Conservation (phyloP, 805 yeast genomes). For the Scheffersomyces spartinae region DNA sequence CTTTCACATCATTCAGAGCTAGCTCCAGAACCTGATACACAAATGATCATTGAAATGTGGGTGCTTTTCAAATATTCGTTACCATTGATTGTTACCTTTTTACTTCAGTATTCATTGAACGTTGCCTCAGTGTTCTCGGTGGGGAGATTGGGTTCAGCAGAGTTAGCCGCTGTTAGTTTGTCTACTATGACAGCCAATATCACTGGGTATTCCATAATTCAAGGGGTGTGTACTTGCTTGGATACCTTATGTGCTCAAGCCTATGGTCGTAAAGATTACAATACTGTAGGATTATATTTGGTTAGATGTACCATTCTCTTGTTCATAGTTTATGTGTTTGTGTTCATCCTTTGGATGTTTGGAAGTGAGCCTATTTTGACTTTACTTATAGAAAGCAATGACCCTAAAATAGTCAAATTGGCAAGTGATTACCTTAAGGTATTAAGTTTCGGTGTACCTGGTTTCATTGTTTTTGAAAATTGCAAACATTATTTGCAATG, state of each 20-base stretch:
- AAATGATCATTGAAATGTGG: slow-evolving; percentile 23
- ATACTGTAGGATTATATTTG: slow-evolving; percentile 56
- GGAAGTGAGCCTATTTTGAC: slow-evolving; percentile 41
- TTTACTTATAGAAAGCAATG: slow-evolving; percentile 32
- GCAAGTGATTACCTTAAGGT: slow-evolving; percentile 50
- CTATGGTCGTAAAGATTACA: slow-evolving; percentile 54
- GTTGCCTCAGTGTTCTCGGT: slow-evolving; percentile 72
- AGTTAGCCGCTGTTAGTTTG: slow-evolving; percentile 64
- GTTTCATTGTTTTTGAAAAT: slow-evolving; percentile 60
- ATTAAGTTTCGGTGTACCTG: slow-evolving; percentile 58
- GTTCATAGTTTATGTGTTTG: slow-evolving; percentile 39
- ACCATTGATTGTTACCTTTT: slow-evolving; percentile 56
- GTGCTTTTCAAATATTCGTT: slow-evolving; percentile 30
- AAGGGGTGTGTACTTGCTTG: slow-evolving; percentile 68
- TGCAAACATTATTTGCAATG: slow-evolving; percentile 65
- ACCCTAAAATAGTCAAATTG: slow-evolving; percentile 31
- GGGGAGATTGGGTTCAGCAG: slow-evolving; percentile 60
- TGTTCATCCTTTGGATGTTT: slow-evolving; percentile 49
- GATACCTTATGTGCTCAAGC: slow-evolving; percentile 76
- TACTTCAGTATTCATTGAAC: slow-evolving; percentile 61
- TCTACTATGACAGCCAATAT: slow-evolving; percentile 74
- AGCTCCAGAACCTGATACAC: slow-evolving; percentile 31
- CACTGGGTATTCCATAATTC: slow-evolving; percentile 62
- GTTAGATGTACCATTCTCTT: slow-evolving; percentile 54
- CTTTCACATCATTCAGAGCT: slow-evolving; percentile 1